Base-by-base conservation (phyloP, 2,329 filamentous ascomycete species). In the Pseudocercospora vitis region DNA sequence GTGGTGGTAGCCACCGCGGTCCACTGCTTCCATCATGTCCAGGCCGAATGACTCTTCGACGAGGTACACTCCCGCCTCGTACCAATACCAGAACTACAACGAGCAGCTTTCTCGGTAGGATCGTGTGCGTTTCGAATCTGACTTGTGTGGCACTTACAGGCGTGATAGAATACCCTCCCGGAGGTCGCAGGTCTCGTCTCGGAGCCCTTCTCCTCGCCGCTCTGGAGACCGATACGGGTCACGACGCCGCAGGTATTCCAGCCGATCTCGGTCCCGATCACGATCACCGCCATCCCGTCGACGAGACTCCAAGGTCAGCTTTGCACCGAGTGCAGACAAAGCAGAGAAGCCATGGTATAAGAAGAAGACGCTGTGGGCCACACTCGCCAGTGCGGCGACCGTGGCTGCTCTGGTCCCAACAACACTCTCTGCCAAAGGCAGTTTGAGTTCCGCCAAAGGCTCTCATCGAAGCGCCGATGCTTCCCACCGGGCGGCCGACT, bases 361-460 rank as follows among this genome's bases (percentile, higher is more conserved):
- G 16, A 62, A 62, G 52, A 62, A 62, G 33, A 58, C 60, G 2
- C 9, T 62, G n/a, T 62, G 60, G 60, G 57, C 57, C 12, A 57
- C 57, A 4, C 29, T 58, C 5, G 60, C 57, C 14, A 58, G 53
- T 29, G 47, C 53, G 8, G 58, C 58, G 11, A 55, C 53, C 8
- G 50, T 61, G 19, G 52, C 56, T 28, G 55, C 56, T 21, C 50
- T 61, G 18, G 52, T 51, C 5, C 56, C 58, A 6, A 50, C 47
- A 7, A 45, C 49, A n/a, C 16, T 51, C 9, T 48, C 59, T 14
- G 56, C 59, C 14, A 46, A 46, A 33, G 59, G 51, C 9, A 53
- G 48, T 8, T 21, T 33, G 12, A 23, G 48, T n/a, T 48, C 59
- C 7, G 56, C 59, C 8, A 50, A 48, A 40, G 59, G 51, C 9